Evolutionary conservation across 1,284 basidiomycete species (phyloP).

Genomic region (Violaceomyces palustris): DNA sequence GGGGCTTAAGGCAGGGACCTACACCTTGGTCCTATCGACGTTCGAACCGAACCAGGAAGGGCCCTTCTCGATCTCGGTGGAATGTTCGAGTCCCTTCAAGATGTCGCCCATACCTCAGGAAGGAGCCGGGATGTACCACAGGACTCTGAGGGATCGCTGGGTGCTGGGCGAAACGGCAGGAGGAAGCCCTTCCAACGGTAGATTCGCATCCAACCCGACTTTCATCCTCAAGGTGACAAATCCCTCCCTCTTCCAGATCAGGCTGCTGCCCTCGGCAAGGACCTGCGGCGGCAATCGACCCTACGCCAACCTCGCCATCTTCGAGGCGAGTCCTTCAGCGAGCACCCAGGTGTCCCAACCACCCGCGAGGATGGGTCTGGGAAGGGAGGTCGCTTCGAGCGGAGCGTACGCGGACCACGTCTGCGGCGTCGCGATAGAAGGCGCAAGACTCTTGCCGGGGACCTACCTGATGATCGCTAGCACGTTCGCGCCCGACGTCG

Average conservation of each 20-base stretch:
- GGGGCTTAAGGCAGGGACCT: slow-evolving; percentile 59
- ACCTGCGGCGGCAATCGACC: not conserved
- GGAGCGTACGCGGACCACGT: slow-evolving; percentile 20
- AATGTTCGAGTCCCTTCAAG: slow-evolving; percentile 57
- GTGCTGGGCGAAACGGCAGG: slow-evolving; percentile 61
- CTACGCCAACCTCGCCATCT: slow-evolving; percentile 17
- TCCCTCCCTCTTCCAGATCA: not conserved
- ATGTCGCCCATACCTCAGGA: slow-evolving; percentile 61
- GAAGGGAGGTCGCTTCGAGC: slow-evolving; percentile 10
- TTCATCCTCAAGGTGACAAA: slow-evolving; percentile 58
- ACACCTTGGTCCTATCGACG: slow-evolving; percentile 74
- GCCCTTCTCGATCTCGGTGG: slow-evolving; percentile 63
- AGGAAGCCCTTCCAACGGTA: slow-evolving; percentile 64
- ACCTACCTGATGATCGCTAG: slow-evolving; percentile 17
- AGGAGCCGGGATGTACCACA: slow-evolving; percentile 83
- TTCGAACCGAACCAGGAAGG: slow-evolving; percentile 71
- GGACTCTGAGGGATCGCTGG: slow-evolving; percentile 59
- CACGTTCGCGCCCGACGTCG: slow-evolving; percentile 10
- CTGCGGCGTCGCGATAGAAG: slow-evolving; percentile 16
- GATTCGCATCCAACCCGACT: slow-evolving; percentile 65
- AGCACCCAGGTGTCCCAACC: not conserved
- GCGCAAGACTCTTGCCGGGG: slow-evolving; percentile 4
- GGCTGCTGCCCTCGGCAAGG: slow-evolving; percentile 3
- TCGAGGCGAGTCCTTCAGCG: too few species aligned
- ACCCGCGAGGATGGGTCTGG: too few species aligned